Evolutionary conservation across 2,329 filamentous ascomycete genomes (phyloP).

Genomic region (Nemania sp.): DNA sequence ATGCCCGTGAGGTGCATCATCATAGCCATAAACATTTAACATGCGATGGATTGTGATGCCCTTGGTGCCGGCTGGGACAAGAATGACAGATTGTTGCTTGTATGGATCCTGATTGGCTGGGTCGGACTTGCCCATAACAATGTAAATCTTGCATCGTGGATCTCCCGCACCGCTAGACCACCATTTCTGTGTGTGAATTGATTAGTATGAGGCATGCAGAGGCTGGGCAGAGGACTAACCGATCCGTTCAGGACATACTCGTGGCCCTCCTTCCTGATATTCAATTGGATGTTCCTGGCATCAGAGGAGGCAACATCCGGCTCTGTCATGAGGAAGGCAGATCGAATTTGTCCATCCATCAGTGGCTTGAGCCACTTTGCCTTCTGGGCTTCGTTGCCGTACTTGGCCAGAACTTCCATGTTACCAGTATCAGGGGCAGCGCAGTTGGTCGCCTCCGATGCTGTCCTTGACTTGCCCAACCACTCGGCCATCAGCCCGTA

Average conservation of each 20-base stretch:
- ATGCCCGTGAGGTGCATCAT: conserved; percentile 98
- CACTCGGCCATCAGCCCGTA: conserved; percentile 98
- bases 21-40: conserved; percentile 92
- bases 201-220: conserved; percentile 23
- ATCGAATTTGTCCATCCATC: conserved; percentile 82
- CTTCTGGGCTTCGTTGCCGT: conserved; percentile 86
- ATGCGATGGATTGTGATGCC: conserved; percentile 94
- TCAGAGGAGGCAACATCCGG: conserved; percentile 86
- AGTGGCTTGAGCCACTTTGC: conserved; percentile 79
- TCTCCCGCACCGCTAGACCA: conserved; percentile 97
- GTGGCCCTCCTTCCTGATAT: conserved; percentile 80
- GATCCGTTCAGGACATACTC: conserved; percentile 90
- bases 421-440: conserved; percentile 91
- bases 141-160: conserved; percentile 87
- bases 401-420: conserved; percentile 94
- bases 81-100: conserved; percentile 88
- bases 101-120: conserved; percentile 76
- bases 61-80: conserved; percentile 79
- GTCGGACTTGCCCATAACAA: conserved; percentile 95
- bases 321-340: conserved; percentile 93
- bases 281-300: conserved; percentile 88
- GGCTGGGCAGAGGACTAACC: conserved; percentile 50
- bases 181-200: conserved; percentile 77
- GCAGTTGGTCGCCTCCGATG: conserved; percentile 88
- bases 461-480: conserved; percentile 81